A percentile compares a stretch with the other conserved stretches of the same genome.
Evolutionary conservation across 2,329 filamentous ascomycete genomes (phyloP).

Genomic region (Diaporthe helianthi): DNA sequence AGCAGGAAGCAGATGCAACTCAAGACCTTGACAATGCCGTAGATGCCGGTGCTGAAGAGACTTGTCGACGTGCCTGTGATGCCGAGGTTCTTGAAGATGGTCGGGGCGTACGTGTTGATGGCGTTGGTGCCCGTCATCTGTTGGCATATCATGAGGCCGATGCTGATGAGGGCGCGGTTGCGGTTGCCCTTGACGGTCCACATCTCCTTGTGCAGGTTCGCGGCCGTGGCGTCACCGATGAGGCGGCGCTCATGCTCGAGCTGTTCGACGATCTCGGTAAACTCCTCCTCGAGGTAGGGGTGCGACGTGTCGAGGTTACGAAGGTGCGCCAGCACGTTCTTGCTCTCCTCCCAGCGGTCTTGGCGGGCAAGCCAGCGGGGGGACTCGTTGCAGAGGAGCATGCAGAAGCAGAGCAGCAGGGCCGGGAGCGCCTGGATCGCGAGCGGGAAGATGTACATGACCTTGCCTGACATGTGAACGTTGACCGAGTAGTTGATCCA

Average conservation of each 20-base stretch:
- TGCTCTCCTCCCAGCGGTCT: constrained; percentile 70
- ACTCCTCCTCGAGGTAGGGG: constrained; percentile 64
- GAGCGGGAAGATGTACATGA: constrained; percentile 65
- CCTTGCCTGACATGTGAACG: constrained; percentile 38
- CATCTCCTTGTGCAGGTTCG: constrained; percentile 70
- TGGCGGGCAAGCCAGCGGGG: constrained; percentile 70
- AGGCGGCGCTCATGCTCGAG: constrained; percentile 69
- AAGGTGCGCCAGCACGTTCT: constrained; percentile 59
- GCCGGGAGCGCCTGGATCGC: constrained; percentile 70
- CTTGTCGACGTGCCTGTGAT: constrained; percentile 55
- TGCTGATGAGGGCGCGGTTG: constrained; percentile 68
- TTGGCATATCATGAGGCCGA: constrained; percentile 52
- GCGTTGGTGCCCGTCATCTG: constrained; percentile 38
- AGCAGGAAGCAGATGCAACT: constrained; percentile 65
- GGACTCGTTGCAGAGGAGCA: constrained; percentile 69
- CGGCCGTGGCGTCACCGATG: constrained; percentile 57
- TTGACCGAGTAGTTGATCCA: constrained; percentile 54
- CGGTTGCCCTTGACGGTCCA: constrained; percentile 66
- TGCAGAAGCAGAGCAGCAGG: constrained; percentile 62
- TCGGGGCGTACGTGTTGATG: constrained; percentile 46
- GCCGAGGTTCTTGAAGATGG: constrained; percentile 45
- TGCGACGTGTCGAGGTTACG: constrained; percentile 61
- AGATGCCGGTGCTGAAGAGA: constrained; percentile 69
- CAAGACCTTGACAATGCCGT: constrained; percentile 67
- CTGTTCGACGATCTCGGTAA: constrained; percentile 66